Percentiles rank a stretch among this genome's conserved stretches.
Conservation (phyloP, 495 filamentous ascomycete genomes). For the Lophiotrema nucula region DNA sequence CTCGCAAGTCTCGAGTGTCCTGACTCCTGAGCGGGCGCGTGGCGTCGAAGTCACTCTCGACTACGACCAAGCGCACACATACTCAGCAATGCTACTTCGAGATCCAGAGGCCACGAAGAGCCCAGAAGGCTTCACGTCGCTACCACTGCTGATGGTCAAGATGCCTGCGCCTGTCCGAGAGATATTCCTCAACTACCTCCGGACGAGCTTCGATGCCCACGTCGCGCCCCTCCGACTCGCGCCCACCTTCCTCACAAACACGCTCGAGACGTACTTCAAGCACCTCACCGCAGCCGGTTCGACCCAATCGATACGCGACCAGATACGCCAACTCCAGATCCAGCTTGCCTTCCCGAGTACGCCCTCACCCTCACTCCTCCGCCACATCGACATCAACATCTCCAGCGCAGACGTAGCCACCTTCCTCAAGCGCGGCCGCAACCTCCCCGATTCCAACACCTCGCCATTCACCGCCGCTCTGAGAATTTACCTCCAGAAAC, state of each 20-base stretch:
- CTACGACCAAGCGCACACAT: conserved; percentile 31
- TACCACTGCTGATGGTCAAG: conserved; percentile 39
- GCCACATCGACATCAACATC: conserved; percentile 38
- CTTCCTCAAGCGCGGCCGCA: conserved; percentile 32
- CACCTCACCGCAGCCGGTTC: conserved; percentile 13
- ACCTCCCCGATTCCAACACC: conserved; percentile 6
- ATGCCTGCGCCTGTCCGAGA: conserved; percentile 39
- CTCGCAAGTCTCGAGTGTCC: conserved; percentile 2
- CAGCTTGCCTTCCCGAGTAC: conserved; percentile 36
- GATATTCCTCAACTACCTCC: conserved; percentile 39
- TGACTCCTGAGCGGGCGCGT: conserved; percentile 20
- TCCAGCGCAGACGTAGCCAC: conserved; percentile 30
- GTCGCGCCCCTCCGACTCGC: conserved; percentile 32
- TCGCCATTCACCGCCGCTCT: conserved; percentile 38
- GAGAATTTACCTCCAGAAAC: conserved; percentile 30
- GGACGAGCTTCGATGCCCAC: conserved; percentile 37
- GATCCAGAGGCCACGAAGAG: conserved; percentile 27
- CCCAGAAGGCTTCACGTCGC: conserved; percentile 32
- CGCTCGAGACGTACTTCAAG: conserved; percentile 32
- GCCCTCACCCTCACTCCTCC: conserved; percentile 23
- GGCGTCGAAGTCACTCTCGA: conserved; percentile 36
- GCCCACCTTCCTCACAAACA: conserved; percentile 33
- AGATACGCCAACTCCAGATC: conserved; percentile 33
- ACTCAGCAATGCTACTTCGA: conserved; percentile 38
- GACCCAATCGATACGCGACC: conserved; percentile 23